Conservation (phyloP, 495 filamentous ascomycete species). For the Lichina pygmaea region DNA sequence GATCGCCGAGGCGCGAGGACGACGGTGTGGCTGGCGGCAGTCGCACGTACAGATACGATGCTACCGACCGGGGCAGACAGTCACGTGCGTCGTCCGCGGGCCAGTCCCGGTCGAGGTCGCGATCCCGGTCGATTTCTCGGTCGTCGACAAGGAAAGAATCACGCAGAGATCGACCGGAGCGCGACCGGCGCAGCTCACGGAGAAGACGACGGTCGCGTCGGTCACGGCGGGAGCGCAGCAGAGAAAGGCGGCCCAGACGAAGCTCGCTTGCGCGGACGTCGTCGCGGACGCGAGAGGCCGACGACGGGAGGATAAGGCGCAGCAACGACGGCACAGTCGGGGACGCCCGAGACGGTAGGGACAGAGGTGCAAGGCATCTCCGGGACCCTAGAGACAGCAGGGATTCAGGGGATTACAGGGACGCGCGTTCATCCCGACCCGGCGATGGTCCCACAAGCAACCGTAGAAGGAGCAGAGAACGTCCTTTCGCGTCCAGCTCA, state of each 20-base stretch:
- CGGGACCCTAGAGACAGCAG: no score
- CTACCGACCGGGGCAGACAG: constrained; percentile 18
- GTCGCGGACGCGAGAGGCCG: not conserved
- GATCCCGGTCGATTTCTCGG: not conserved
- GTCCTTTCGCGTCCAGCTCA: not conserved
- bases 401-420: no score
- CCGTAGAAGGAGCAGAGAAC: not conserved
- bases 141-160: not conserved
- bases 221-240: constrained; percentile 12
- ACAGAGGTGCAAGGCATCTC: no score
- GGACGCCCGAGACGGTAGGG: no score
- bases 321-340: no score
- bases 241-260: constrained; percentile 8
- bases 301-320: not conserved
- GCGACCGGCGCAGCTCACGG: constrained; percentile 11
- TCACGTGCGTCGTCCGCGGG: constrained; percentile 12
- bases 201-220: constrained; percentile 16
- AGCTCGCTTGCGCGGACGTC: constrained; percentile 2
- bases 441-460: not conserved
- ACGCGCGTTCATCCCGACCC: no score
- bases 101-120: constrained; percentile 1
- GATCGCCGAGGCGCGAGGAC: constrained; percentile 17
- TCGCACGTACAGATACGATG: constrained; percentile 20
- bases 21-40: constrained; percentile 11
- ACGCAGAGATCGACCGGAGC: constrained; percentile 2